phyloP scores from a whole-genome alignment of 345 rosid species.

The Eutrema yunnanense region DNA sequence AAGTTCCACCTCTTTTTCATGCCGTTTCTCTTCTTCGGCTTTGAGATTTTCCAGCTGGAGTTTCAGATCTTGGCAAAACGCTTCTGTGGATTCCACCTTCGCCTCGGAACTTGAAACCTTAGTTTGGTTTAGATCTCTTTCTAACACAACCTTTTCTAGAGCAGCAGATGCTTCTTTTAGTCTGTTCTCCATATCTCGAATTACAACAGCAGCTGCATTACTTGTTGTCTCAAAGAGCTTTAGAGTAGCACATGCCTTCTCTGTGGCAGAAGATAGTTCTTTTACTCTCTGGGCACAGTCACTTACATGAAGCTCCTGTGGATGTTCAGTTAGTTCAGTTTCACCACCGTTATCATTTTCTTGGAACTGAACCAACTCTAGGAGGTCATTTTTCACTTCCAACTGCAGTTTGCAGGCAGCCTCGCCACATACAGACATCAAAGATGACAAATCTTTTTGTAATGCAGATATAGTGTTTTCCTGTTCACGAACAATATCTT shows the following conservation, averaged over 20 bases:
- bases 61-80: constrained; percentile 43
- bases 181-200: constrained; percentile 56
- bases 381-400: constrained; percentile 44
- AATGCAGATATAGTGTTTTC: constrained; percentile 39
- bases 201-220: constrained; percentile 40
- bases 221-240: constrained; percentile 50
- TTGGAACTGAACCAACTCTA: constrained; percentile 40
- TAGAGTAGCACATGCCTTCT: constrained; percentile 33
- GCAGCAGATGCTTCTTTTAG: constrained; percentile 35
- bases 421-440: constrained; percentile 55
- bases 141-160: constrained; percentile 42
- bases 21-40: constrained; percentile 50
- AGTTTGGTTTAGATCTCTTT: constrained; percentile 41
- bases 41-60: constrained; percentile 39
- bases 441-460: constrained; percentile 40
- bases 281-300: constrained; percentile 36
- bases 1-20: constrained; percentile 57
- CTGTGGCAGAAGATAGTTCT: constrained; percentile 39
- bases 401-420: constrained; percentile 51
- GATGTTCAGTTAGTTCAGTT: constrained; percentile 28
- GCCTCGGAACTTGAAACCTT: constrained; percentile 53
- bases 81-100: constrained; percentile 43
- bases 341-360: constrained; percentile 31
- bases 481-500: constrained; percentile 44
- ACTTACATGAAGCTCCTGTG: constrained; percentile 29